Evolutionary conservation across 768 basidiomycete genomes (phyloP), one percentile per base, ranked within the genome.

Genomic region (Pleurotus tuber-regium): DNA sequence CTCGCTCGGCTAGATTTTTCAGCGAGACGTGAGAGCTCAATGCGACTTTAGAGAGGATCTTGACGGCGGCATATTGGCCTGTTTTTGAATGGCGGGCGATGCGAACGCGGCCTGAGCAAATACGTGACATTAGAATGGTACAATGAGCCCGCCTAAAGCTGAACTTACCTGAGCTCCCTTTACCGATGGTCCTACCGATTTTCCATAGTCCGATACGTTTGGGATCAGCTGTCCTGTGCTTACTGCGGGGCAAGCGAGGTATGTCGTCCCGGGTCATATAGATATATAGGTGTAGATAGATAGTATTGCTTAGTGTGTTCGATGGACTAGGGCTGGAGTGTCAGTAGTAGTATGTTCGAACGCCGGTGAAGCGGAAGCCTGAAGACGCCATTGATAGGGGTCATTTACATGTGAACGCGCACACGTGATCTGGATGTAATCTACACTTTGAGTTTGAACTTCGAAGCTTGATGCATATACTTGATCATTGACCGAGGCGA

Each of bases 61-160:
- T 98, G 66, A 97, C 83, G 7, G 95, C 95, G 30, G 94, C 92
- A 61, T 88, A 86, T 69, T 92, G 84, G 24, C 89, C 91, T 0
- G 91, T 91, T 64, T 81, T 87, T n/a, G 84, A 78, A 66, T 95
- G 89, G 56, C 92, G 79, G 31, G 92, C 93, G 57, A 97, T 85
- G 48, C 89, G 81, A 14, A 98, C 95, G 50, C 89, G 89, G 48
- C 95, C 95, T 97, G 48, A 4, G 54, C 19, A 47, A 24, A 28
- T 25, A 19, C 9, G 50, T 38, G 53, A 18, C 41, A 11, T 8
- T 9, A 26, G 23, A 18, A 12, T 6, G 35, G 19, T 19, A 25
- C 21, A 14, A 11, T n/a, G 38, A 10, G 16, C n/a, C 6, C 24
- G 36, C 24, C 5, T 21, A 24, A 23, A 24, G 11, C 26, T 33